Evolutionary conservation across 495 filamentous ascomycete species (phyloP).

Genomic region (Daldinia decipiens): DNA sequence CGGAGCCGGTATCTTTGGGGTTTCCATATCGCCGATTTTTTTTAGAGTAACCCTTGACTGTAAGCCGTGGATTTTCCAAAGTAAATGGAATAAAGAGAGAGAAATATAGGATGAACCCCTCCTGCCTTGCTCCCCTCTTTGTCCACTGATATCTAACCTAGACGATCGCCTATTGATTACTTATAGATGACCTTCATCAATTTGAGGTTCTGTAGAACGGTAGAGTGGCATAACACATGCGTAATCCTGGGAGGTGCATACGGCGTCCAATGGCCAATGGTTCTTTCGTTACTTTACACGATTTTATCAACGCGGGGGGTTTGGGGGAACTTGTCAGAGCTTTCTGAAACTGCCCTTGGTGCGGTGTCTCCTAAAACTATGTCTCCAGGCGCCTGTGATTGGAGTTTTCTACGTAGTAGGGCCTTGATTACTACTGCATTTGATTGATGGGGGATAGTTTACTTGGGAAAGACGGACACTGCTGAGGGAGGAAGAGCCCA

Average conservation of each 20-base stretch:
- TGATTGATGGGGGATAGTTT: slow-evolving; percentile 9
- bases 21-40: slow-evolving; percentile 64
- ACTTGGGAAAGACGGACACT: slow-evolving; percentile 10
- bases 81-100: slow-evolving; percentile 14
- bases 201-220: slow-evolving; percentile 20
- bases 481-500: slow-evolving; percentile 1
- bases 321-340: slow-evolving; percentile 15
- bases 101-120: slow-evolving; percentile 18
- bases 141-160: slow-evolving; percentile 23
- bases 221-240: slow-evolving; percentile 25
- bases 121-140: slow-evolving; percentile 36
- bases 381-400: slow-evolving; percentile 17
- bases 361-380: neutral
- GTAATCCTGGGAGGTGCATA: slow-evolving; percentile 38
- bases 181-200: slow-evolving; percentile 20
- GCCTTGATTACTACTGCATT: slow-evolving; percentile 21
- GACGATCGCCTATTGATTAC: slow-evolving; percentile 9
- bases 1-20: slow-evolving; percentile 77
- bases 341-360: slow-evolving; percentile 14
- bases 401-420: slow-evolving; percentile 16
- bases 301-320: slow-evolving; percentile 24
- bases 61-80: neutral
- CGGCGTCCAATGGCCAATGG: slow-evolving; percentile 20
- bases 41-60: slow-evolving; percentile 14
- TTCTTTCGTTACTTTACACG: slow-evolving; percentile 23